phyloP scores from a whole-genome alignment of 495 filamentous ascomycete species.

The Tuber indicum region DNA sequence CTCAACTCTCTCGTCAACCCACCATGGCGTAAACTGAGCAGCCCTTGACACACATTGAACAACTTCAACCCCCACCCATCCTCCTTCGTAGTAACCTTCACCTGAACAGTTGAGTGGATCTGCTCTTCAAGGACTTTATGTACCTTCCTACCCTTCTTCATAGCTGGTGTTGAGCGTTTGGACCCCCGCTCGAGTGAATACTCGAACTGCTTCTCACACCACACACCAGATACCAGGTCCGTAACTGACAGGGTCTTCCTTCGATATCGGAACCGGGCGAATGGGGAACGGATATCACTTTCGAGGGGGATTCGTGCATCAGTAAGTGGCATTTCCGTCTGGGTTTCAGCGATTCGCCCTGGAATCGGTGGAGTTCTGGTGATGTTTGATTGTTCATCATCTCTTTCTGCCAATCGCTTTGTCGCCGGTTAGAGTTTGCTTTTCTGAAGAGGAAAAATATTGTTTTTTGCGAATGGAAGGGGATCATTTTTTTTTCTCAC shows the following conservation, averaged over 20 bases:
- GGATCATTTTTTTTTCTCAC: not conserved
- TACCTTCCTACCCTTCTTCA: constrained; percentile 70
- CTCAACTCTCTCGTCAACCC: constrained; percentile 85
- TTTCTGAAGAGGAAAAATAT: constrained; percentile 32
- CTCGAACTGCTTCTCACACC: constrained; percentile 94
- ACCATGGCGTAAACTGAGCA: constrained; percentile 65
- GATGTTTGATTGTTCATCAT: not conserved
- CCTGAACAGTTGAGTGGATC: constrained; percentile 65
- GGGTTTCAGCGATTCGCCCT: constrained; percentile 8
- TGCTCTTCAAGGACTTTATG: constrained; percentile 81
- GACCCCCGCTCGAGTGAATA: constrained; percentile 69
- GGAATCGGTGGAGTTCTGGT: constrained; percentile 3
- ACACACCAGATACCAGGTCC: constrained; percentile 78
- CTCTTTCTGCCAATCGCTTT: constrained; percentile 14
- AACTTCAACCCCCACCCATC: constrained; percentile 75
- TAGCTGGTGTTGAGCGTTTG: constrained; percentile 67
- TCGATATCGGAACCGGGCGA: constrained; percentile 72
- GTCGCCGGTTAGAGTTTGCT: constrained; percentile 14
- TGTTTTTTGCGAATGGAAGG: constrained; percentile 19
- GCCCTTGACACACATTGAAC: constrained; percentile 87
- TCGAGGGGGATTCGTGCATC: constrained; percentile 28
- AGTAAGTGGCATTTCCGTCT: constrained; percentile 24
- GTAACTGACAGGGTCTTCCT: constrained; percentile 81
- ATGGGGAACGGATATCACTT: constrained; percentile 46
- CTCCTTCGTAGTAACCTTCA: constrained; percentile 67